Conservation (phyloP, 441 rosid genomes). For the Jatropha multifida region DNA sequence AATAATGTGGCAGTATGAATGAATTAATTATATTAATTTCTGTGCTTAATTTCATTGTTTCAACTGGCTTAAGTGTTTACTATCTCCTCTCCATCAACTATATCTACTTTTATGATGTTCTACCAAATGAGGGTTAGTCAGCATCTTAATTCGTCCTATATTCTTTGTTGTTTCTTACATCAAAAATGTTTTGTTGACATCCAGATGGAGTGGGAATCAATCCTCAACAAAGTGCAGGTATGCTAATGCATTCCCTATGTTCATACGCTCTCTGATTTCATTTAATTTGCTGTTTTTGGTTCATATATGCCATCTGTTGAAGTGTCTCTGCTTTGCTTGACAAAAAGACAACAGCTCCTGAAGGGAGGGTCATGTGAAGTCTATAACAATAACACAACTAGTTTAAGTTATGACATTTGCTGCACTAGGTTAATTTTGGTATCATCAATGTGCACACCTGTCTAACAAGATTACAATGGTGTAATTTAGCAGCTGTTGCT, state of each 20-base stretch:
- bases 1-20: neutral
- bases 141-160: neutral
- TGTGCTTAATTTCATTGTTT: neutral
- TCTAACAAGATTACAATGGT: neutral
- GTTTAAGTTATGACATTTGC: neutral
- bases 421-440: neutral
- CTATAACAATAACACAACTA: neutral
- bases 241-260: slow-evolving; percentile 7
- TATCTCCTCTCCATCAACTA: neutral
- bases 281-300: neutral
- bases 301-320: slow-evolving; percentile 6
- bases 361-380: neutral
- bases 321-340: slow-evolving; percentile 1
- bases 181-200: slow-evolving; percentile 15
- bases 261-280: neutral
- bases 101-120: neutral
- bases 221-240: slow-evolving; percentile 92
- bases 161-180: neutral
- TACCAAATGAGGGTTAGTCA: neutral
- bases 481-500: neutral
- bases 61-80: neutral
- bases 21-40: neutral
- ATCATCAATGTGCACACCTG: neutral
- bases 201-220: slow-evolving; percentile 86
- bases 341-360: neutral